Base-by-base conservation (phyloP, 257 asterid species). In the Penstemon davidsonii region DNA sequence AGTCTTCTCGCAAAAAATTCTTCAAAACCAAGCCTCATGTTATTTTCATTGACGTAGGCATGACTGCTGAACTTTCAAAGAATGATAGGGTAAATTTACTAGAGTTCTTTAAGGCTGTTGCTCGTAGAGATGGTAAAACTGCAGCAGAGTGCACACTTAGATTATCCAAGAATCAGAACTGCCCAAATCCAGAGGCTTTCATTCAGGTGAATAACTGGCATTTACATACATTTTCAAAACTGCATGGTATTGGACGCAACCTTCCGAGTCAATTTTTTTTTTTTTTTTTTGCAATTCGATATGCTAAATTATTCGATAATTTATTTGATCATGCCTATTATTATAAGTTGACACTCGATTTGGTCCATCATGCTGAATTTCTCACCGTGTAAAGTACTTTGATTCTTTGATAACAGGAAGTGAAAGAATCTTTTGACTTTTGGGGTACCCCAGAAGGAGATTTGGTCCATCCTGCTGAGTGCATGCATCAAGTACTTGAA, bases 381-480 rank as follows among this genome's bases (percentile, higher is more conserved):
- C 63, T 68, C n/a, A 47, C 41, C 43, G 3, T 59, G 8, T 18
- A 5, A 47, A 5, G 60, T 51, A 55, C 55, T 55, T 8, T 59
- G 43, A 39, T 9, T 49, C 40, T 43, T 60, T 73, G 8, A 39
- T 47, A 43, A 79, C 88, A 94, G 97, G 99, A 91, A 81, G 87
- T 90, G 72, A 86, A 76, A 69, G 86, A 79, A 50, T 82, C 96
- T 3, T 93, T 93, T 64, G 96, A 93, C 72, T 90, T 86, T 73
- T 93, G 98, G 98, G 95, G 97, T 47, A 86, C 97, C 6, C 78
- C 82, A 3, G 96, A 88, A 83, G 98, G 98, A 47, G 96, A 87
- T 75, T 39, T 84, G 50, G 85, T 90, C 73, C 98, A 90, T 78
- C 98, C 96, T 15, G 97, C 89, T 2, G 98, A 93, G 71, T 93